Base-by-base conservation (phyloP, 805 yeast genomes). In the Nakazawaea ishiwadae region DNA sequence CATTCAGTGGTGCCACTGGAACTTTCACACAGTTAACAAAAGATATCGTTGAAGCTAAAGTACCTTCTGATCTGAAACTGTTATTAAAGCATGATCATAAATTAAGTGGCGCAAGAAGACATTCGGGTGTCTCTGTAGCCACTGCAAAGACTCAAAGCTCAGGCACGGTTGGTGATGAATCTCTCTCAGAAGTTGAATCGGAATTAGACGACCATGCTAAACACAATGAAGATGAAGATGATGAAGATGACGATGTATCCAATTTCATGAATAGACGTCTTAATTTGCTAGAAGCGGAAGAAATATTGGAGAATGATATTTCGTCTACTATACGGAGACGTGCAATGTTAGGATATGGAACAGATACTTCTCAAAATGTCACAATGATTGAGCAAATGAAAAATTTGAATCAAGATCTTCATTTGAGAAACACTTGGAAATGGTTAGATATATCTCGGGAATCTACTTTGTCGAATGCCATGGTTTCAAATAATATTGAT, bases 381-480 rank as follows among this genome's bases (percentile, higher is more conserved):
- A 68, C 71, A 14, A 66, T 85, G 19, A 63, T 80, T 29, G 86
- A 77, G 47, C 66, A 65, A 21, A 56, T 78, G 26, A 71, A 68
- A 41, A 63, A 69, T 2, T 57, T 78, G 18, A 74, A 74, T 39
- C 77, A 79, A 35, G 72, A 67, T 39, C 63, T 66, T n/a, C 84
- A 77, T 47, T 63, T 83, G 37, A 67, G 83, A 46, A 82, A 86
- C 51, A 83, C 95, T 0, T 91, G 98, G 98, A 80, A 83, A 54
- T 91, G 98, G 98, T 63, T 91, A 24, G 75, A 78, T 1, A 75
- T 85, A 38, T 87, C 95, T 0, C 73, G 77, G 40, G 77, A 75
- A 31, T 71, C 85, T 1, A 78, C 79, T 4, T 72, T 71, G 15
- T 75, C 79, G 37, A 83, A 86, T 0, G 66, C 81, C 1, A 82